Conservation (phyloP, 2,329 filamentous ascomycete species). For the Delphinella strobiligena region DNA sequence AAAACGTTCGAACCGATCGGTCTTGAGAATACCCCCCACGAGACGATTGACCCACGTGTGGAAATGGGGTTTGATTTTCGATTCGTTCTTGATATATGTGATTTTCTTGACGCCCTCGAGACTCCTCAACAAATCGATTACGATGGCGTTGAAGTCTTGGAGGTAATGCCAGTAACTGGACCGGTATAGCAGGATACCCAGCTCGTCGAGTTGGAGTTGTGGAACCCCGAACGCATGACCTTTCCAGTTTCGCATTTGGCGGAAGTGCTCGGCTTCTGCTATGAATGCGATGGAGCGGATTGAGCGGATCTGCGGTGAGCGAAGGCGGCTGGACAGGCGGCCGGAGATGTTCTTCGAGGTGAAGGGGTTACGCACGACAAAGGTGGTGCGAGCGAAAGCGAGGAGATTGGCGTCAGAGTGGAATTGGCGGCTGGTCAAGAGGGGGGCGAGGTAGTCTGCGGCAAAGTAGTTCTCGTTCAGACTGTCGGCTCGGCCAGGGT, state of each 20-base stretch:
- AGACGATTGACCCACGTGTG: constrained; percentile 27
- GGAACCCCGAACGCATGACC: constrained; percentile 20
- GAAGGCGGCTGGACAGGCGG: constrained; percentile 14
- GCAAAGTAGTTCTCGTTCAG: constrained; percentile 19
- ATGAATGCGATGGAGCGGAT: constrained; percentile 22
- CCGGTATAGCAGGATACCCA: constrained; percentile 20
- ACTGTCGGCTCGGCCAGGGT: not conserved
- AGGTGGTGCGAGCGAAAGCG: constrained; percentile 24
- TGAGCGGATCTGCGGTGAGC: constrained; percentile 16
- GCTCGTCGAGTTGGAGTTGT: constrained; percentile 19
- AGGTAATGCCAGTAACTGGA: constrained; percentile 23
- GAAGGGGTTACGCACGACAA: constrained; percentile 24
- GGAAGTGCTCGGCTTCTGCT: constrained; percentile 19
- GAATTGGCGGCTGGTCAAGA: constrained; percentile 27
- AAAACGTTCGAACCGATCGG: constrained; percentile 29
- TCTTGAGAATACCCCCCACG: constrained; percentile 27
- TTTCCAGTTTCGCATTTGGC: constrained; percentile 21
- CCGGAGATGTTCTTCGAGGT: constrained; percentile 15
- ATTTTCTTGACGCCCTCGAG: constrained; percentile 22
- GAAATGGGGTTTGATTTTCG: constrained; percentile 24
- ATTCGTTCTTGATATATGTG: constrained; percentile 23
- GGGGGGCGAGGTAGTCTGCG: constrained; percentile 17
- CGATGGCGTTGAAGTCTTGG: constrained; percentile 20
- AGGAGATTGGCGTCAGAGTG: constrained; percentile 22
- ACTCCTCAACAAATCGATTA: constrained; percentile 22